Evolutionary conservation across 148 eudicot genomes (phyloP).

Genomic region (Suaeda aralocaspica): DNA sequence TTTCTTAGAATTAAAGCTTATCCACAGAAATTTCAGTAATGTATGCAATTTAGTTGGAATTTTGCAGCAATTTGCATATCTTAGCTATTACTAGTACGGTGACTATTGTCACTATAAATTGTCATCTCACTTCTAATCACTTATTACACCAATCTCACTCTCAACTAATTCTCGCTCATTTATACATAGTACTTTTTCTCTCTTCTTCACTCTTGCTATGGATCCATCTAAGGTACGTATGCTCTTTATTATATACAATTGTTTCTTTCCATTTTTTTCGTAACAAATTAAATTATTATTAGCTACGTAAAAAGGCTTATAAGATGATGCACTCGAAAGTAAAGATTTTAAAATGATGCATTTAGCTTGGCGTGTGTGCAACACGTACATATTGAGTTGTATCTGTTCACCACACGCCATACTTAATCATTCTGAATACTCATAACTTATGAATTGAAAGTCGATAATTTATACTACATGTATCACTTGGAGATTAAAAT

Average conservation of each 20-base stretch:
- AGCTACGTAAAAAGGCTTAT: too few relatives aligned
- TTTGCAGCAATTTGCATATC: background rate
- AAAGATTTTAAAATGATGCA: background rate
- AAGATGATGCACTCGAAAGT: too few relatives aligned
- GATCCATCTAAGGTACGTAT: slow-evolving; percentile 52
- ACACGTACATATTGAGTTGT: background rate
- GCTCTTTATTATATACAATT: background rate
- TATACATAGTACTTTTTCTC: background rate
- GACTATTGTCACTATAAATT: slow-evolving; percentile 2
- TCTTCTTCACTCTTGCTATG: slow-evolving; percentile 28
- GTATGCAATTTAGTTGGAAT: background rate
- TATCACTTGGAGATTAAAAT: too few relatives aligned
- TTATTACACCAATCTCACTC: background rate
- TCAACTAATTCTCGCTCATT: background rate
- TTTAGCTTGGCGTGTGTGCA: background rate
- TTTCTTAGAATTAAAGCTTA: background rate
- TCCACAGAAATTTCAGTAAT: background rate
- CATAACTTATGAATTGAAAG: too few relatives aligned
- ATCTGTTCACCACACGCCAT: background rate
- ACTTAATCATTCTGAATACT: too few relatives aligned
- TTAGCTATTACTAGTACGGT: slow-evolving; percentile 1
- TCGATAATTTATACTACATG: too few relatives aligned
- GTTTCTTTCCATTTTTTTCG: background rate
- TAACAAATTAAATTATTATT: too few relatives aligned
- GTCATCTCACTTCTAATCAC: slow-evolving; percentile 2